Evolutionary conservation across 2,329 filamentous ascomycete genomes (phyloP).

Genomic region (Aspergillus hortae): DNA sequence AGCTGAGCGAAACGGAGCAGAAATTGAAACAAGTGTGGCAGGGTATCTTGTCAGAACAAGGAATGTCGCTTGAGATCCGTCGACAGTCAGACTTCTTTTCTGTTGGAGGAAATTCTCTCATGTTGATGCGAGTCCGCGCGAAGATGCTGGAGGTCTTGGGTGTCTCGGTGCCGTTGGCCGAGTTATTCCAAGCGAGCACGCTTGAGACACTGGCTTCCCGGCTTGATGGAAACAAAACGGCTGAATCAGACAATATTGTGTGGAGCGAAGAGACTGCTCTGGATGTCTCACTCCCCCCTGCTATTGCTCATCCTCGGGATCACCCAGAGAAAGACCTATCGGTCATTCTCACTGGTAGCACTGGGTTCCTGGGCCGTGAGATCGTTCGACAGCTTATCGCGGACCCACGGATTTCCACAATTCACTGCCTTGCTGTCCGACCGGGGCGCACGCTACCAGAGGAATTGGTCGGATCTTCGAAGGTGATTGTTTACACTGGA

Average conservation of each 20-base stretch:
- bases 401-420: slow-evolving; percentile 24
- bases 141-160: slow-evolving; percentile 15
- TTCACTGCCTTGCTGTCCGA: slow-evolving; percentile 41
- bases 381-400: slow-evolving; percentile 39
- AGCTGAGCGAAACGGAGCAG: slow-evolving; percentile 4
- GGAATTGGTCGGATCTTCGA: slow-evolving; percentile 45
- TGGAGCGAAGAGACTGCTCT: no score
- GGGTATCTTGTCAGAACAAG: slow-evolving; percentile 1
- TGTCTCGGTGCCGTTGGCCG: slow-evolving; percentile 26
- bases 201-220: slow-evolving; percentile 17
- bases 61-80: background rate
- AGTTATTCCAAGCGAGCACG: slow-evolving; percentile 38
- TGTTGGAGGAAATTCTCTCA: slow-evolving; percentile 27
- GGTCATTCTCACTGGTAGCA: slow-evolving; percentile 23
- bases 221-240: no score
- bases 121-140: slow-evolving; percentile 31
- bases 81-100: slow-evolving; percentile 18
- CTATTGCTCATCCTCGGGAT: no score
- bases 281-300: no score
- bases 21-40: slow-evolving; percentile 9
- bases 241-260: no score
- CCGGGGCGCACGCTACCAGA: slow-evolving; percentile 4
- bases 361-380: slow-evolving; percentile 36
- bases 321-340: slow-evolving; percentile 9
- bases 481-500: background rate